A percentile compares a stretch with the other conserved stretches of the same genome.
Evolutionary conservation across 768 basidiomycete genomes (phyloP).

Genomic region (Termitomyces sp.): DNA sequence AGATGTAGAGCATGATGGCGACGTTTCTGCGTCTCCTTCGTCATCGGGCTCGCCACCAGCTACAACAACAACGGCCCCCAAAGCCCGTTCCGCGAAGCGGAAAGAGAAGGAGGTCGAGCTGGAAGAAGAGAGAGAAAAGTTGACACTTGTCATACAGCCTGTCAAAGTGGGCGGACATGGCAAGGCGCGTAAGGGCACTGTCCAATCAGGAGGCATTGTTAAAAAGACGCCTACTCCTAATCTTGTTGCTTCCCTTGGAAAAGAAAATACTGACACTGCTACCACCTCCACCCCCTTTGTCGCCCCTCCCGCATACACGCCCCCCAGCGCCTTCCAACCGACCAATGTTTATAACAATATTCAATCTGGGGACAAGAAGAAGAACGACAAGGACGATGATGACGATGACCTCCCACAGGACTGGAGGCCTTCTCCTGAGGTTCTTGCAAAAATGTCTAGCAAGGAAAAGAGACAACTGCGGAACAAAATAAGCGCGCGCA

Average conservation of each 20-base stretch:
- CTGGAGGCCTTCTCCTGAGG: slow-evolving; percentile 86
- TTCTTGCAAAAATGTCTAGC: slow-evolving; percentile 91
- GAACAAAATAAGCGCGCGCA: slow-evolving; percentile 95
- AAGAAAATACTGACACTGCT: slow-evolving; percentile 33
- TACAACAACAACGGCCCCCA: background rate
- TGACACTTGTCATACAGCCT: slow-evolving; percentile 47
- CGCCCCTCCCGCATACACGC: slow-evolving; percentile 13
- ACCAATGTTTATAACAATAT: slow-evolving; percentile 13
- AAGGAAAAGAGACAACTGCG: slow-evolving; percentile 96
- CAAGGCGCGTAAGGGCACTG: slow-evolving; percentile 61
- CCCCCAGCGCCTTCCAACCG: slow-evolving; percentile 11
- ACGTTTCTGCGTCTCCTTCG: slow-evolving; percentile 12
- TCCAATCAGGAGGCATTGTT: slow-evolving; percentile 68
- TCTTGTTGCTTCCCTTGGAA: slow-evolving; percentile 16
- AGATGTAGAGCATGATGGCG: slow-evolving; percentile 15
- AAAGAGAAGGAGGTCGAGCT: slow-evolving; percentile 10
- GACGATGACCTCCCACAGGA: slow-evolving; percentile 65
- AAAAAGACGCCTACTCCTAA: slow-evolving; percentile 44
- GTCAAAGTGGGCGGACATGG: slow-evolving; percentile 59
- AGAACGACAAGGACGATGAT: slow-evolving; percentile 32
- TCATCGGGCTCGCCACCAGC: slow-evolving; percentile 14
- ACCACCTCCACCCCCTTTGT: slow-evolving; percentile 10
- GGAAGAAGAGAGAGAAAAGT: slow-evolving; percentile 31
- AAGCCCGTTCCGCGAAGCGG: slow-evolving; percentile 8
- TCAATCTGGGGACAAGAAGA: slow-evolving; percentile 2